phyloP scores from a whole-genome alignment of 2,329 filamentous ascomycete genomes.

The Curvularia spicifera region DNA sequence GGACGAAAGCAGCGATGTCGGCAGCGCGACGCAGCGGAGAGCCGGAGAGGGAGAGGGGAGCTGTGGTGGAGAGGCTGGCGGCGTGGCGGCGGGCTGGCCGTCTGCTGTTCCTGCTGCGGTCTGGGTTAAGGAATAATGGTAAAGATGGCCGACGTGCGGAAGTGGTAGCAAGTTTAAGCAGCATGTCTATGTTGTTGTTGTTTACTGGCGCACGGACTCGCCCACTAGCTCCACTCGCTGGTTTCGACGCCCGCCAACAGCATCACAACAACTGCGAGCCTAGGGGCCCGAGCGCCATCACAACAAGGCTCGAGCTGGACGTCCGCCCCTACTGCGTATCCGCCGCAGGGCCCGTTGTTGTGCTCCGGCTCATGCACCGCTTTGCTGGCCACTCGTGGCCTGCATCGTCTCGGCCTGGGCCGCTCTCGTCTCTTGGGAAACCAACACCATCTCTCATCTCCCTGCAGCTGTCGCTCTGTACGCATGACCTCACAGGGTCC shows the following conservation, averaged over 20 bases:
- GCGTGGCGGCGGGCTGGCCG: conserved; percentile 25
- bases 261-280: conserved; percentile 33
- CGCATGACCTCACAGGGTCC: conserved; percentile 39
- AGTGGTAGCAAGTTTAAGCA: conserved; percentile 39
- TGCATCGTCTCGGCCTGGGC: not conserved
- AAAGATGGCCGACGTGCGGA: conserved; percentile 45
- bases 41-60: not conserved
- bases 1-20: conserved; percentile 27
- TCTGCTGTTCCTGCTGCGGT: conserved; percentile 28
- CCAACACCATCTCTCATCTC: conserved; percentile 6
- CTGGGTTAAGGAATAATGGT: conserved; percentile 44
- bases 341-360: conserved; percentile 11
- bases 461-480: conserved; percentile 13
- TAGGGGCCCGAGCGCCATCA: conserved; percentile 29
- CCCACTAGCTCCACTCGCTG: conserved; percentile 26
- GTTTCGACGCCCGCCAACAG: conserved; percentile 35
- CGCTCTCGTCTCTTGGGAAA: conserved; percentile 16
- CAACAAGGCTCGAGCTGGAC: conserved; percentile 21
- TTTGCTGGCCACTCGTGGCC: conserved; percentile 1
- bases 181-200: conserved; percentile 37
- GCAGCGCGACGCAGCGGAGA: conserved; percentile 22
- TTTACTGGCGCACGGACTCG: conserved; percentile 24
- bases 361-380: conserved; percentile 10
- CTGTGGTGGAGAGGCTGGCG: conserved; percentile 26
- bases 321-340: conserved; percentile 12